Percentiles rank a stretch among this genome's conserved stretches.
These are phyloP conservation scores for Colletotrichum sp. DNA, from an alignment of 2,329 filamentous ascomycete species.

Conservation along the genomic window DNA sequence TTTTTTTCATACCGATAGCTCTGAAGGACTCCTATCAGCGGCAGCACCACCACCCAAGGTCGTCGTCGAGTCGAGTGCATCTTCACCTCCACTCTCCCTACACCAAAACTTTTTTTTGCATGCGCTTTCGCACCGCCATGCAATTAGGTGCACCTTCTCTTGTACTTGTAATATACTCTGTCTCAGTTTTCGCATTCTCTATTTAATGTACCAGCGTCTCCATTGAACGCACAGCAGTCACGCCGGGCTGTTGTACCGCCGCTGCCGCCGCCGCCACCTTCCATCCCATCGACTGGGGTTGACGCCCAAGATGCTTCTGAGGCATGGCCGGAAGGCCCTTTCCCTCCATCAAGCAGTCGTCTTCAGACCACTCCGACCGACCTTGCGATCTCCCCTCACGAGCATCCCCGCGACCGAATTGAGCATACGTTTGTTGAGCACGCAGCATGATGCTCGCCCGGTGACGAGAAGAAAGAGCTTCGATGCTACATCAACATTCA, in stretches of 20 bases:
- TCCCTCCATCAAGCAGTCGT: conserved; percentile 17
- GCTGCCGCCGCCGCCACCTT: background rate
- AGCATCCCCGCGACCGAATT: background rate
- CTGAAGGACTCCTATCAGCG: background rate
- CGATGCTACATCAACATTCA: background rate
- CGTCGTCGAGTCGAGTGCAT: background rate
- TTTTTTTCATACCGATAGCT: background rate
- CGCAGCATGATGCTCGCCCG: background rate
- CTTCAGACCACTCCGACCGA: conserved; percentile 6
- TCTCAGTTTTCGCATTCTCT: background rate
- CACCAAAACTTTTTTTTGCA: background rate
- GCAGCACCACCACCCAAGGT: background rate
- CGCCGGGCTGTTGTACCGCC: background rate
- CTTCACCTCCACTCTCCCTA: background rate
- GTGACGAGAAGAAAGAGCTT: conserved; percentile 8
- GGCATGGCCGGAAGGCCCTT: conserved; percentile 14
- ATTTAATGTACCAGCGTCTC: conserved; percentile 10
- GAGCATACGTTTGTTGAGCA: background rate
- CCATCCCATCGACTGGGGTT: background rate
- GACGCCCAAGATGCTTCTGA: conserved; percentile 17
- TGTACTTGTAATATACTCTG: conserved; percentile 15
- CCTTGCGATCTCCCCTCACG: background rate
- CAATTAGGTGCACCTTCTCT: background rate
- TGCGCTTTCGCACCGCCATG: background rate
- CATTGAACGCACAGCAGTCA: background rate